Percentiles rank a stretch among this genome's conserved stretches.
phyloP scores from a whole-genome alignment of 129 eudicot species.

The Flaveria brownii region DNA sequence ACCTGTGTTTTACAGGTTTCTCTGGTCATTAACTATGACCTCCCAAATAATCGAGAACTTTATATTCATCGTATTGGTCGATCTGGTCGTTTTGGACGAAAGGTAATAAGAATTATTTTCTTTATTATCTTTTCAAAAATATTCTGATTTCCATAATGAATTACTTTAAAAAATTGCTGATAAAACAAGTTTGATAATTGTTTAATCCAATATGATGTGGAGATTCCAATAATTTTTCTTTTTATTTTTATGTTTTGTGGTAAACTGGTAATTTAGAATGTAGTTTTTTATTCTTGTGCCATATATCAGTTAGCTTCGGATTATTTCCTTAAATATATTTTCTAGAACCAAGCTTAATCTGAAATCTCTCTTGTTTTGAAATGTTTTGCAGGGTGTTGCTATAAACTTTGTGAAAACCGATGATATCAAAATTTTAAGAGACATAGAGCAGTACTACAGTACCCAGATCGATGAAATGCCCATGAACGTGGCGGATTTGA shows the following conservation, averaged over 20 bases:
- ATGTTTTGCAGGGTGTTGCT: slow-evolving; percentile 84
- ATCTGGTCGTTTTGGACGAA: slow-evolving; percentile 98
- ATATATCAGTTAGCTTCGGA: slow-evolving; percentile 49
- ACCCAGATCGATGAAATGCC: slow-evolving; percentile 98
- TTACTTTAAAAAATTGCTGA: neutral
- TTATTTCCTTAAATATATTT: neutral
- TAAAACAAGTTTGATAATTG: neutral
- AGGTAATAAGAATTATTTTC: slow-evolving; percentile 47
- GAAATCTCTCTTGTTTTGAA: neutral
- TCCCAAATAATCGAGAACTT: slow-evolving; percentile 94
- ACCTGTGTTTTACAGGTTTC: slow-evolving; percentile 59
- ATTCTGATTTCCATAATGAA: neutral
- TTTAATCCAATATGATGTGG: neutral
- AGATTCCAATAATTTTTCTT: slow-evolving; percentile 41
- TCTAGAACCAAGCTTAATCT: neutral
- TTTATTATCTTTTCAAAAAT: neutral
- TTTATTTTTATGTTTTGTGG: slow-evolving; percentile 71
- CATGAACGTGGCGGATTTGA: slow-evolving; percentile 87
- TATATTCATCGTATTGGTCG: slow-evolving; percentile 98
- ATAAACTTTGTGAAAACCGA: slow-evolving; percentile 91
- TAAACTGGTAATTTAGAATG: slow-evolving; percentile 32
- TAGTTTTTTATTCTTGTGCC: slow-evolving; percentile 81
- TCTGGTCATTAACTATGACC: slow-evolving; percentile 90
- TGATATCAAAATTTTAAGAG: slow-evolving; percentile 87
- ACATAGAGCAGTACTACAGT: slow-evolving; percentile 96